Percentiles rank a stretch among this genome's conserved stretches.
Evolutionary conservation across 257 asterid genomes (phyloP).

Genomic region (Agastache rugosa): DNA sequence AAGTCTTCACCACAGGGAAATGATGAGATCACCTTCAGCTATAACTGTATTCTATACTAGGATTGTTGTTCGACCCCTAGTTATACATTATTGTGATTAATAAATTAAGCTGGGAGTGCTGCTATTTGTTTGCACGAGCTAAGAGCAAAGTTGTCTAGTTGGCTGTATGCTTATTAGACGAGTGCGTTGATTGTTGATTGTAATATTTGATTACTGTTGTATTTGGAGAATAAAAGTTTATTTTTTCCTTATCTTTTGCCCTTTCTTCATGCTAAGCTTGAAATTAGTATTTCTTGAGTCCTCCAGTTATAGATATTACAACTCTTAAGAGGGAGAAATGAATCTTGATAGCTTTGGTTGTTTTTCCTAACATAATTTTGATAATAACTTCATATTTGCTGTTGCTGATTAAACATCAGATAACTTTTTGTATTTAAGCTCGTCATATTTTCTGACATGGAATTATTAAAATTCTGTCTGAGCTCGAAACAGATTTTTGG

Average conservation of each 20-base stretch:
- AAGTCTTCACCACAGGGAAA: slow-evolving; percentile 13
- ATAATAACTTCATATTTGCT: background rate
- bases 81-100: slow-evolving; percentile 24
- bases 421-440: background rate
- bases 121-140: slow-evolving; percentile 5
- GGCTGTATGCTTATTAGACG: background rate
- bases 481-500: background rate
- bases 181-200: background rate
- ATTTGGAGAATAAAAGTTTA: background rate
- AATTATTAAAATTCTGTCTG: background rate
- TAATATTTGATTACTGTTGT: slow-evolving; percentile 1
- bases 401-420: background rate
- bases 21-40: slow-evolving; percentile 25
- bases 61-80: background rate
- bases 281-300: background rate
- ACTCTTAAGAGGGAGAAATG: background rate
- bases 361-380: background rate
- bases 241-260: background rate
- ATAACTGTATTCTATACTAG: slow-evolving; percentile 7
- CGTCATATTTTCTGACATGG: background rate
- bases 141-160: background rate
- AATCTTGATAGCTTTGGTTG: background rate
- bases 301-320: background rate
- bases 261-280: slow-evolving; percentile 4
- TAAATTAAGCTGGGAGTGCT: slow-evolving; percentile 14